Base-by-base conservation (phyloP, 306 rosid species). In the Prosopis cineraria region DNA sequence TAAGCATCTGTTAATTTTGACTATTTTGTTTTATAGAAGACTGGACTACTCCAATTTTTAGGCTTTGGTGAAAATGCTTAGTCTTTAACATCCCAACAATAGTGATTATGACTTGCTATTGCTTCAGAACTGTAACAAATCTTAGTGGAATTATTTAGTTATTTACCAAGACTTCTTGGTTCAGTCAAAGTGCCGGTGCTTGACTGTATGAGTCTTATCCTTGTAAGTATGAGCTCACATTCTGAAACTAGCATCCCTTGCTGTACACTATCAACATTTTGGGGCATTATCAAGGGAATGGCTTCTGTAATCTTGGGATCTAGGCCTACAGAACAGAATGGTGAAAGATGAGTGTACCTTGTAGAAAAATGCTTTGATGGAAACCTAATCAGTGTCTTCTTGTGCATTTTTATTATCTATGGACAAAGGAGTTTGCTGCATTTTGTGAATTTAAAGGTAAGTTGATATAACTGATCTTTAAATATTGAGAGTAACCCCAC, bases 1-100 rank as follows among this genome's bases (percentile, higher is more conserved):
- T 67, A 63, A 83, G 24, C 70, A 70, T 58, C 75, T 84, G 14
- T 56, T 67, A 60, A 63, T 40, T 66, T 74, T 64, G 40, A 43
- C 47, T 40, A 16, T 73, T 76, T 62, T 73, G 36, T 66, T 67
- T 72, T 39, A 44, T 25, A 11, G 72, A 76, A 76, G 55, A 47
- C 63, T 82, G 63, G 8, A 65, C 19, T 27, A 48, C 6, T 56
- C 75, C 74, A 10, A 25, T 25, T 58, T 58, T 63, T 53, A 70
- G 59, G 66, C 63, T 81, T 37, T 27, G 11, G 66, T 40, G 56
- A 56, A 62, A 74, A 56, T 53, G 40, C 39, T 9, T 62, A 67
- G 72, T 74, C 76, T 20, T 19, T 53, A 39, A 41, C 41, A 56
- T 53, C 48, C 53, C 50, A 59, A 68, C 55, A 78, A 39, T 70